These are phyloP conservation scores for Cicer yamashitae DNA, from an alignment of 306 rosid species.

Conservation along the genomic window DNA sequence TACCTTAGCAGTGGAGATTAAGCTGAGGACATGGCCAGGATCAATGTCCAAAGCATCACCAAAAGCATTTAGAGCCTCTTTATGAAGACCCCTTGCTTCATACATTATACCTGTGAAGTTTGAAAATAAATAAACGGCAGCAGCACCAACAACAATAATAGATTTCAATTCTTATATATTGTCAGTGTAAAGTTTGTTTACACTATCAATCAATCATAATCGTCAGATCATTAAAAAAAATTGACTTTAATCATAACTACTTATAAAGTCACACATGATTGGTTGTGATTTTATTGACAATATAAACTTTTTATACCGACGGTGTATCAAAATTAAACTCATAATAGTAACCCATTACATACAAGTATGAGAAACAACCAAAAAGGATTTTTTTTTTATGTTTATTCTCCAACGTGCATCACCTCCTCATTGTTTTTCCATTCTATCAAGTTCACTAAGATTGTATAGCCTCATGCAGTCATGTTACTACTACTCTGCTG, in stretches of 20 bases:
- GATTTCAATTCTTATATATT: too few species aligned
- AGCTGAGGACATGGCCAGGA: conserved; percentile 72
- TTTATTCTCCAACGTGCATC: conserved; percentile 11
- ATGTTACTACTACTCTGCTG: neutral
- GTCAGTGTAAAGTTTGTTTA: too few species aligned
- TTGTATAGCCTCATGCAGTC: neutral
- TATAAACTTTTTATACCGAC: too few species aligned
- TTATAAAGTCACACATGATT: too few species aligned
- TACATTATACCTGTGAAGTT: conserved; percentile 62
- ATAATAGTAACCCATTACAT: neutral
- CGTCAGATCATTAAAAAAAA: too few species aligned
- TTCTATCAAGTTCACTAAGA: neutral
- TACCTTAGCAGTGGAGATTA: conserved; percentile 66
- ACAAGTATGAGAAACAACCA: neutral
- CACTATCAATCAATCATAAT: too few species aligned
- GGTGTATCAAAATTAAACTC: too few species aligned
- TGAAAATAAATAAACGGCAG: neutral
- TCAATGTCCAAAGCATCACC: conserved; percentile 67
- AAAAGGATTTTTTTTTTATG: neutral
- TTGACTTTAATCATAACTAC: too few species aligned
- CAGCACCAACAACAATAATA: too few species aligned
- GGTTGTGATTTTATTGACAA: too few species aligned
- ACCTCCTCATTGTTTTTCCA: neutral
- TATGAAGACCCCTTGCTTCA: conserved; percentile 69
- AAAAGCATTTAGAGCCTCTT: conserved; percentile 72